These are phyloP conservation scores for Elsinoe fawcettii DNA, from an alignment of 2,329 filamentous ascomycete species.

Conservation along the genomic window DNA sequence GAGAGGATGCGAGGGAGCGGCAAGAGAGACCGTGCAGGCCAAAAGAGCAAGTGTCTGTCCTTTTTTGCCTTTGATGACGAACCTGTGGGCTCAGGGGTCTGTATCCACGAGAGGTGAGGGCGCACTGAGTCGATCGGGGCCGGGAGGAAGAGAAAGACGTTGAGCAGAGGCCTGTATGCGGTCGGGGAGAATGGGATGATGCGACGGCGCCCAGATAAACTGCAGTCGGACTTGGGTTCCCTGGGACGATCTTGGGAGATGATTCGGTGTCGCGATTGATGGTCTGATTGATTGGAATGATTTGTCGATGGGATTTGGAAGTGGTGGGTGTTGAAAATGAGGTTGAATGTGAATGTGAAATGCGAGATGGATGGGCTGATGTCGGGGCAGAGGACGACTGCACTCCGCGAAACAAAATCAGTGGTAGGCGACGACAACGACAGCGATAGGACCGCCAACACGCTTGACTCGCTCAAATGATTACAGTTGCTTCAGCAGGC, in stretches of 20 bases:
- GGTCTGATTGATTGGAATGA: background rate
- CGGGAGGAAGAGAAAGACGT: slow-evolving; percentile 10
- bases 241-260: background rate
- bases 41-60: slow-evolving; percentile 5
- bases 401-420: background rate
- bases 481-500: slow-evolving; percentile 5
- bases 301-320: background rate
- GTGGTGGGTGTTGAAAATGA: background rate
- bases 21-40: background rate
- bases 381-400: background rate
- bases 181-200: slow-evolving; percentile 9
- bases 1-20: slow-evolving; percentile 13
- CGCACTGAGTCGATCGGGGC: slow-evolving; percentile 7
- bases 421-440: background rate
- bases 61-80: slow-evolving; percentile 14
- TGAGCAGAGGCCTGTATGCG: slow-evolving; percentile 14
- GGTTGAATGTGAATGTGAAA: background rate
- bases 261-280: background rate
- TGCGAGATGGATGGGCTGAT: background rate
- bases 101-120: background rate
- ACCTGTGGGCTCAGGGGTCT: slow-evolving; percentile 12
- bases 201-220: slow-evolving; percentile 13
- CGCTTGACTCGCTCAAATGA: background rate
- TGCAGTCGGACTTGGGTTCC: background rate
- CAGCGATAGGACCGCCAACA: background rate